Evolutionary conservation across 768 basidiomycete genomes (phyloP), one percentile per base, ranked within the genome.

Genomic region (Podaxis sp.): DNA sequence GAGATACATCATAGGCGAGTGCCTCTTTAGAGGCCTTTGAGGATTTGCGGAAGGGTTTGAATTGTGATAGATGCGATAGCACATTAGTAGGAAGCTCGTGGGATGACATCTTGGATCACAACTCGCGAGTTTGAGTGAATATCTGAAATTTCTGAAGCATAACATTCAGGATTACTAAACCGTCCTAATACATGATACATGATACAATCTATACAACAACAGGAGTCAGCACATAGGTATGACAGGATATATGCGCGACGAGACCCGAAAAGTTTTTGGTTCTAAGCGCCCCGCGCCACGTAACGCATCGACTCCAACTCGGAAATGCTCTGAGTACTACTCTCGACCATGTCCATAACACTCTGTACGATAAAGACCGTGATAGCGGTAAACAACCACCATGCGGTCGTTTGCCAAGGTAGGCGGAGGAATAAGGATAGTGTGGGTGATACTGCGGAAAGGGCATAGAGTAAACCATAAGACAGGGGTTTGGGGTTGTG

Each of bases 281-380:
- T 20, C 77, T 69, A 86, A 56, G 86, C 85, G 4, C 87, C 84
- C 26, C 78, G 82, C 10, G 86, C 81, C 7, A 67, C 66, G 65
- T 89, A 89, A 67, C 76, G 82, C 72, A 88, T 72, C 13, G 70
- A 73, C 69, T 88, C 84, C 30, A 89, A 72, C 46, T 79, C 76
- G 1, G 76, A 73, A 20, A 89, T 77, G 36, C 77, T 79, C 65
- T 80, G 73, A 66, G 81, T 77, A 11, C 80, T 81, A 51, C 74
- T 73, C 50, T 73, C 70, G 46, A 85, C 79, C 54, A 82, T 77
- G 46, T 75, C 75, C 61, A 80, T 76, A 30, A 81, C 78, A 1
- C 74, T 77, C 56, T 85, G 81, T 1, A 80, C 77, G 38, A 83
- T 69, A 46, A 73, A 81, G 0, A 84, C 77, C 17, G 85, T 60